Percentiles rank a stretch among this genome's conserved stretches.
Evolutionary conservation across 1,139 yeast genomes (phyloP).

Genomic region (Williopsis jadinii): DNA sequence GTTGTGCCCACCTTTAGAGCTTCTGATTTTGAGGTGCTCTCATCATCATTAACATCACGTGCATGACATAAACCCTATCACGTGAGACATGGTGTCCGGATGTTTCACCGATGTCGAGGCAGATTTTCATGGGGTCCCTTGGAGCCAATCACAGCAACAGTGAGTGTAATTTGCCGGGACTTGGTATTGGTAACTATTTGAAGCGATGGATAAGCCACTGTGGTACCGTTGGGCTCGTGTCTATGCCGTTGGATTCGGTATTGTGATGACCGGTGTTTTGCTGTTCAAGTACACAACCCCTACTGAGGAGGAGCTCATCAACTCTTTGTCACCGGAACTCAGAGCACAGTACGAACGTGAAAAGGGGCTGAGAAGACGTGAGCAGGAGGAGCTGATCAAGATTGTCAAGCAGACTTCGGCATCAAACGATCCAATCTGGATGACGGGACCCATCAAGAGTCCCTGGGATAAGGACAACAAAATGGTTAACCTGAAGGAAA

Average conservation of each 20-base stretch:
- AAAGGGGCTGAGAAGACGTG: constrained; percentile 53
- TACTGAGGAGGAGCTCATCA: constrained; percentile 71
- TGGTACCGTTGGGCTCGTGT: constrained; percentile 57
- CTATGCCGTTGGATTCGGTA: constrained; percentile 51
- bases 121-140: no score
- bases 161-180: no score
- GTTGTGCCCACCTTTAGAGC: no score
- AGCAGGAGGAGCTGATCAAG: constrained; percentile 60
- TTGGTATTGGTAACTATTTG: no score
- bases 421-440: constrained; percentile 75
- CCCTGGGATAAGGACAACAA: constrained; percentile 47
- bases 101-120: no score
- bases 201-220: constrained; percentile 34
- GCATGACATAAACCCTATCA: no score
- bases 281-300: constrained; percentile 71
- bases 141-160: no score
- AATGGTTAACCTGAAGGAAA: constrained; percentile 35
- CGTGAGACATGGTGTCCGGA: no score
- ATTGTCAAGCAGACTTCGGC: constrained; percentile 55
- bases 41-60: no score
- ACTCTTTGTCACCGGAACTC: constrained; percentile 74
- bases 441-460: constrained; percentile 58
- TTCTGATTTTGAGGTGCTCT: no score
- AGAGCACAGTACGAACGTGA: constrained; percentile 69
- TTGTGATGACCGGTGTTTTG: constrained; percentile 61